Conservation (phyloP, 2,329 filamentous ascomycete genomes). For the Aschersonia sp. region DNA sequence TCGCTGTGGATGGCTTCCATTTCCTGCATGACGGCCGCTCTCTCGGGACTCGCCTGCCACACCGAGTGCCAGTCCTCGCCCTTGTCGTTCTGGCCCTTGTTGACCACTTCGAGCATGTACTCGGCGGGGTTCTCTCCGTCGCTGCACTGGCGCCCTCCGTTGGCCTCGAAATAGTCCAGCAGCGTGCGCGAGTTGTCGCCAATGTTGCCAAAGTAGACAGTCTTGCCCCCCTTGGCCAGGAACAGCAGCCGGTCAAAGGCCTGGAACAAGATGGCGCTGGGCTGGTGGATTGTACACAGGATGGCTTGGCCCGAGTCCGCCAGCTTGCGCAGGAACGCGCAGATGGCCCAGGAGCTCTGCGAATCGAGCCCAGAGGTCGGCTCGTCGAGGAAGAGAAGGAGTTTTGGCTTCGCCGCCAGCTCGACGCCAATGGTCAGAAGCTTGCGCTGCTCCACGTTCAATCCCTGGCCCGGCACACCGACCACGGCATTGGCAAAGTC, state of each 20-base stretch:
- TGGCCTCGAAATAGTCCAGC: constrained; percentile 47
- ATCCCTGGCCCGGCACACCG: constrained; percentile 44
- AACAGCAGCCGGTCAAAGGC: constrained; percentile 48
- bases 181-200: constrained; percentile 43
- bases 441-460: constrained; percentile 49
- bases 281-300: constrained; percentile 41
- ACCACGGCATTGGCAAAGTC: constrained; percentile 54
- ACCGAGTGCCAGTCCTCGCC: constrained; percentile 51
- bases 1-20: constrained; percentile 48
- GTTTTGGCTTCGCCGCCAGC: constrained; percentile 38
- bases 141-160: constrained; percentile 46
- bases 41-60: constrained; percentile 43
- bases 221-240: constrained; percentile 48
- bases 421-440: constrained; percentile 48
- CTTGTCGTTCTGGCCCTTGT: constrained; percentile 20
- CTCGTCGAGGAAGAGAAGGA: constrained; percentile 46
- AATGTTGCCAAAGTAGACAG: constrained; percentile 56
- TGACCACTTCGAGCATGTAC: constrained; percentile 51
- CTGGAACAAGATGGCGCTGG: constrained; percentile 36
- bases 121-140: constrained; percentile 59
- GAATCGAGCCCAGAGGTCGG: constrained; percentile 48
- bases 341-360: constrained; percentile 49
- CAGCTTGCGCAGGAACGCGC: constrained; percentile 46
- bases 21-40: constrained; percentile 38
- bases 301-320: constrained; percentile 38